Base-by-base conservation (phyloP, 2,329 filamentous ascomycete species). In the Colletotrichum liaoningense region DNA sequence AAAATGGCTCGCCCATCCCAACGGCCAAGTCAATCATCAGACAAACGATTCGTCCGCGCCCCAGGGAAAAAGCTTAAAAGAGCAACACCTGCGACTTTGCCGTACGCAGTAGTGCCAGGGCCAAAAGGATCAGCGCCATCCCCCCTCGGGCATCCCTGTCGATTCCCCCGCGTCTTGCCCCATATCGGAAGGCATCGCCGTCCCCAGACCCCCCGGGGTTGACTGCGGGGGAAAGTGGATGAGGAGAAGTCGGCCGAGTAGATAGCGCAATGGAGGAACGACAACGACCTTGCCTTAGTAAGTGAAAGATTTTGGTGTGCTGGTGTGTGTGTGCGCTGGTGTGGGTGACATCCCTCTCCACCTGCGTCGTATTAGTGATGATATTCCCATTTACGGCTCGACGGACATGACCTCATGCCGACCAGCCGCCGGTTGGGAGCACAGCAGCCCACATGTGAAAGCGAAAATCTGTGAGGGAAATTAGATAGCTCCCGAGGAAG, bases 101-200 rank as follows among this genome's bases (percentile, higher is more conserved):
- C 12, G 69, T 12, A 12, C 33, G 33, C 33, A 35, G 33, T 72
- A 72, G 65, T 55, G 58, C 28, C 69, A 72, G 42, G 58, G 46
- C 69, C 69, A 24, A 24, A 46, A 42, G 66, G 66, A 72, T 69
- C 66, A 59, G 65, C 69, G 33, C 58, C 58, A 38, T 24, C 28
- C 58, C 22, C 46, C 30, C 28, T 33, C 33, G n/a, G 19, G 7
- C 16, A 69, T 33, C 69, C 69, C 66, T 69, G 69, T 60, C 66
- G 26, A 30, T 59, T 69, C 66, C 69, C 69, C 69, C 69, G 69
- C 69, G 66, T 64, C 69, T 72, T 69, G 60, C 66, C 69, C 69
- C 38, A 33, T 72, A 69, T 64, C 66, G 69, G 69, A 63, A 72
- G 38, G 65, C 42, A 69, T 33, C 54, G 14, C 69, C 69, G 69